Conservation (phyloP, 805 yeast genomes). For the Ogataea kodamae region DNA sequence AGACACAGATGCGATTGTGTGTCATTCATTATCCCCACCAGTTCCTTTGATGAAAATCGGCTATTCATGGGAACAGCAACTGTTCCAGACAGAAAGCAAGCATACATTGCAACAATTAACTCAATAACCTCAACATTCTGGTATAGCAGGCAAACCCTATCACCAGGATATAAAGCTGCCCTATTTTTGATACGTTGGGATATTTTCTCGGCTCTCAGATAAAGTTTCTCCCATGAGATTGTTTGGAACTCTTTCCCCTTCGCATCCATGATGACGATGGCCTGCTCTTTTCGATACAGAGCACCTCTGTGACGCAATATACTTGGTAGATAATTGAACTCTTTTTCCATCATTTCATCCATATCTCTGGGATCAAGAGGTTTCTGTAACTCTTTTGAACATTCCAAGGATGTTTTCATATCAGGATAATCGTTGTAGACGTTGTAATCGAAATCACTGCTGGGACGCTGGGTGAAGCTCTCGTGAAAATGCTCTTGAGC, state of each 20-base stretch:
- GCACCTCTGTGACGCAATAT: constrained; percentile 72
- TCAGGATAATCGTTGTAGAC: constrained; percentile 3
- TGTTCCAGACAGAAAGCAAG: constrained; percentile 89
- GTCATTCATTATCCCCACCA: constrained; percentile 63
- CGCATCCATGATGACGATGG: constrained; percentile 66
- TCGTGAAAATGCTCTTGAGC: no score
- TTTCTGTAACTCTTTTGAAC: constrained; percentile 44
- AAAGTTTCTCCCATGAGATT: constrained; percentile 88
- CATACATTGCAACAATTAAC: constrained; percentile 80
- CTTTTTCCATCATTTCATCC: constrained; percentile 36
- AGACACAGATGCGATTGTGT: constrained; percentile 78
- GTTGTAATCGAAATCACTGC: constrained; percentile 16
- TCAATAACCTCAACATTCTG: constrained; percentile 82
- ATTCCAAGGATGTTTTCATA: no score
- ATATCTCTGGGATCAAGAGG: constrained; percentile 63
- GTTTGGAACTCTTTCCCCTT: constrained; percentile 76
- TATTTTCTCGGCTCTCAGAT: constrained; percentile 77
- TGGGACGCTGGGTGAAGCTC: constrained; percentile 13
- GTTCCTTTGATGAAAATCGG: constrained; percentile 63
- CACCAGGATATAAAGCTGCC: constrained; percentile 71
- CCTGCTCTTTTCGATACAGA: constrained; percentile 61
- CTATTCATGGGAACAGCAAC: constrained; percentile 92
- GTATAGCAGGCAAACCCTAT: constrained; percentile 79
- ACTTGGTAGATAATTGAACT: constrained; percentile 62
- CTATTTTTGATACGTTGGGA: constrained; percentile 79